Conservation (phyloP, 768 basidiomycete genomes). For the Kwoniella mangroviensis region DNA sequence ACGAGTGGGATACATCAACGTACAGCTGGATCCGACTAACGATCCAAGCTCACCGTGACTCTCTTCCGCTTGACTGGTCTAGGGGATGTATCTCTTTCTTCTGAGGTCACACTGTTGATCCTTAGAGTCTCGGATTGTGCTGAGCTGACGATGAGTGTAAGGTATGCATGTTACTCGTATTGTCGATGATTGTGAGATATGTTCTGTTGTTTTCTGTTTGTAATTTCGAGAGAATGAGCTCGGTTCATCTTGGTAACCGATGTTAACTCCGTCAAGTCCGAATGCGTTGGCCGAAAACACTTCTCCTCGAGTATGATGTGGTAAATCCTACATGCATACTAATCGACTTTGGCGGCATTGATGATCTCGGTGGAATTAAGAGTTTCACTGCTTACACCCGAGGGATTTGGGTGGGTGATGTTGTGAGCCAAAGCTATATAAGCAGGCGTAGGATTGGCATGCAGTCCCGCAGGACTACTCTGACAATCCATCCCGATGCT, state of each 20-base stretch:
- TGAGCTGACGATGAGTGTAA: neutral
- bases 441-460: too few relatives aligned
- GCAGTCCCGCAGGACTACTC: too few relatives aligned
- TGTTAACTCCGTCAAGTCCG: neutral
- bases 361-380: too few relatives aligned
- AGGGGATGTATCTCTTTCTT: neutral
- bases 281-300: neutral
- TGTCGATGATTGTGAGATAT: neutral
- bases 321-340: too few relatives aligned
- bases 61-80: slow-evolving; percentile 4
- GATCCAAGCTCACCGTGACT: slow-evolving; percentile 9
- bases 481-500: too few relatives aligned
- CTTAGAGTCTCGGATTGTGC: neutral
- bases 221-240: too few relatives aligned
- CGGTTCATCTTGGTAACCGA: neutral
- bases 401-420: too few relatives aligned
- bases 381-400: too few relatives aligned
- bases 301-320: neutral
- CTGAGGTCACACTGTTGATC: slow-evolving; percentile 2
- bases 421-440: too few relatives aligned
- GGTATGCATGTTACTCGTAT: neutral
- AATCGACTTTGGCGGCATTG: too few relatives aligned
- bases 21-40: neutral
- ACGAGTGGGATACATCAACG: neutral
- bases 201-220: too few relatives aligned